Evolutionary conservation across 1,139 yeast species (phyloP), one percentile per base, ranked within the genome.

Genomic region (Candida tunisiensis): DNA sequence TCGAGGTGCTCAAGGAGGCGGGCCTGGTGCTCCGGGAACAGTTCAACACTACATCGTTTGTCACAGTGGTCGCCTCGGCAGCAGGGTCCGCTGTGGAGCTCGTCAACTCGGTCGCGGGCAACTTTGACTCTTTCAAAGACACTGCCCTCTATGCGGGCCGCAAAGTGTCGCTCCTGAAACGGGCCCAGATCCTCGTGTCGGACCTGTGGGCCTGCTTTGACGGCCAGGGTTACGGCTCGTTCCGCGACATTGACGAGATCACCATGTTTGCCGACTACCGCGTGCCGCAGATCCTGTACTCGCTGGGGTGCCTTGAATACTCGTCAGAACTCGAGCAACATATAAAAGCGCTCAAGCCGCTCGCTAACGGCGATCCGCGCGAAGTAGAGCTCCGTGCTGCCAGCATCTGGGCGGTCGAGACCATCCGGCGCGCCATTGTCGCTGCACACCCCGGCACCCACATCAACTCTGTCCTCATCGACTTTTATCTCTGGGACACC

Each of bases 241-340:
- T 57, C 30, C 19, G 32, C 12, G 64, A 58, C 32, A 57, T 57
- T 23, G 55, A 49, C 31, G 29, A 39, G 15, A 39, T 57, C 25
- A 57, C 63, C n/a, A 58, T 57, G 64, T 58, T 57, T 42, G 63
- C 63, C 8, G 63, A 57, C 35, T 57, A 57, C 32, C 44, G 63
- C 9, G 64, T 57, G 5, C 64, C 63, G 1, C 63, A 58, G 34
- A 57, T 57, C 8, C 44, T 58, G 17, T 44, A 48, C 25, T 38
- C 39, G 10, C 39, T 57, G 14, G 51, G 54, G 8, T 55, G 60
- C 26, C 28, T 57, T n/a, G 25, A 35, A 15, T 58, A 58, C 33
- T 46, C 57, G 1, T 32, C 35, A 3, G 28, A 21, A 9, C 42
- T 58, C 15, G 37, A 36, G 8, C 17, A 24, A 6, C 40, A 39